Conservation (phyloP, 257 asterid genomes). For the Capsicum pubescens region DNA sequence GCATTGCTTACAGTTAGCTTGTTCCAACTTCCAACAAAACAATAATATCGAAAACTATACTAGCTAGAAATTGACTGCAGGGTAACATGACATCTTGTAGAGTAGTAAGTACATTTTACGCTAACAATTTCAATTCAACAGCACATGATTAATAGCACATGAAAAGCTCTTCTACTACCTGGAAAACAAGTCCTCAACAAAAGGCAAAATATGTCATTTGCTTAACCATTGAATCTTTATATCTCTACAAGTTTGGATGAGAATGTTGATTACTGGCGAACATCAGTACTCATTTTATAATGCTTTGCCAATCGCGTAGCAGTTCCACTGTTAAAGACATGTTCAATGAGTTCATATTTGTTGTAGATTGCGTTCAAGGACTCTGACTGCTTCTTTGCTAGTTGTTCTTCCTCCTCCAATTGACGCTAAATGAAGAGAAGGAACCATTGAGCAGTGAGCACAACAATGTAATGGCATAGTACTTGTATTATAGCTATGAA, state of each 20-base stretch:
- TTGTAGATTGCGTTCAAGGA: conserved; percentile 14
- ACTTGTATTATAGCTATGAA: background rate
- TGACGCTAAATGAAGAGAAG: conserved; percentile 26
- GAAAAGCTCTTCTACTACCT: background rate
- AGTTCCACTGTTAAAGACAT: conserved; percentile 4
- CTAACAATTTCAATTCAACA: conserved; percentile 20
- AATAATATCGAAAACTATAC: background rate
- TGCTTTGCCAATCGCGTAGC: background rate
- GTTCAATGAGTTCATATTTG: conserved; percentile 21
- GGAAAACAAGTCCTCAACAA: background rate
- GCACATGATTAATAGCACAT: background rate
- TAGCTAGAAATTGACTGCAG: background rate
- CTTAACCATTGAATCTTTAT: background rate
- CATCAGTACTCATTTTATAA: background rate
- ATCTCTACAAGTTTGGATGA: background rate
- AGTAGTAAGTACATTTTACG: background rate
- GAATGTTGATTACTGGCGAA: background rate
- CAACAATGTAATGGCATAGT: background rate
- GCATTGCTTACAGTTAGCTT: background rate
- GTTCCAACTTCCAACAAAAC: background rate
- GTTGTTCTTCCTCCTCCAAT: conserved; percentile 31
- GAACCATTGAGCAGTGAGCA: background rate
- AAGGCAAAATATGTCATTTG: background rate
- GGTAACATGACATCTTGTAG: background rate
- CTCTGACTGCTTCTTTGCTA: conserved; percentile 24